Percentiles rank a stretch among this genome's conserved stretches.
Conservation (phyloP, 331 rosid genomes). For the Phaseolus coccineus region DNA sequence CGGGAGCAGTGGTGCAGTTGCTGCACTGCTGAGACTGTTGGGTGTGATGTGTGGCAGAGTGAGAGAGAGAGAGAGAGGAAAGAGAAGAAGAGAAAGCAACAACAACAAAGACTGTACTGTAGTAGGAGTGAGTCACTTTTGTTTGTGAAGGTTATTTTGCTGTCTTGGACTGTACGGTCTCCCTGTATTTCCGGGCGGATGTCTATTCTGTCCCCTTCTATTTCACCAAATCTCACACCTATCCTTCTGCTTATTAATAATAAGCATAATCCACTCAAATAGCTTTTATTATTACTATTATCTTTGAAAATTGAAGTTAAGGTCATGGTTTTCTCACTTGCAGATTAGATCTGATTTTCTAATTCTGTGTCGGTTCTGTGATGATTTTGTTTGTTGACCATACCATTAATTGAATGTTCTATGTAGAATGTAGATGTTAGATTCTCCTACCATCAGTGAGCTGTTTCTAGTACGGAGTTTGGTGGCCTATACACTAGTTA, state of each 20-base stretch:
- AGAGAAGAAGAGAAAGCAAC: constrained; percentile 3
- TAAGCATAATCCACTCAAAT: not conserved
- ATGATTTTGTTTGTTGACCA: constrained; percentile 29
- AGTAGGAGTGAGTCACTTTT: constrained; percentile 42
- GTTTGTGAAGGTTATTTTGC: constrained; percentile 39
- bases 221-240: constrained; percentile 76
- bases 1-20: constrained; percentile 73
- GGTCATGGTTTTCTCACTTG: not conserved
- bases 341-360: not conserved
- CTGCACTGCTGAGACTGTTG: constrained; percentile 79
- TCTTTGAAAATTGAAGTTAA: not conserved
- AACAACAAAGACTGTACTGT: constrained; percentile 41
- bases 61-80: constrained; percentile 33
- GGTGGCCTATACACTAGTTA: constrained; percentile 2
- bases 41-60: constrained; percentile 91
- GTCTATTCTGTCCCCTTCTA: constrained; percentile 96
- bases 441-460: constrained; percentile 20
- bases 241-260: constrained; percentile 34
- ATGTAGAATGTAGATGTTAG: constrained; percentile 3
- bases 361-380: not conserved
- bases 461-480: constrained; percentile 7
- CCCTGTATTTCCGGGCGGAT: constrained; percentile 96
- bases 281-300: not conserved
- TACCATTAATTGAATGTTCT: constrained; percentile 1
- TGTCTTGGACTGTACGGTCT: constrained; percentile 58